A percentile compares a stretch with the other conserved stretches of the same genome.
Conservation (phyloP, 2,329 filamentous ascomycete species). For the Clonostachys chloroleuca region DNA sequence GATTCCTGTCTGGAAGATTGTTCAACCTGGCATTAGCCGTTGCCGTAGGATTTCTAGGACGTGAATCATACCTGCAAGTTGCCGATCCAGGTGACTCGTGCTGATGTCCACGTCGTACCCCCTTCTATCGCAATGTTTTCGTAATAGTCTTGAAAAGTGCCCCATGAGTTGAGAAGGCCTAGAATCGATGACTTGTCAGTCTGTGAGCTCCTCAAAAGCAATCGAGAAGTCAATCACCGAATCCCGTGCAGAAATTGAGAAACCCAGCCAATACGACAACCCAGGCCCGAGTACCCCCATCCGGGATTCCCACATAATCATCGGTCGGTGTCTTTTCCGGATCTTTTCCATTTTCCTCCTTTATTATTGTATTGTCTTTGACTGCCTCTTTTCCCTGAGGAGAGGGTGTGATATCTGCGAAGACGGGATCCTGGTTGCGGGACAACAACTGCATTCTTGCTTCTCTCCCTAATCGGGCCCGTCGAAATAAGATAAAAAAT, state of each 20-base stretch:
- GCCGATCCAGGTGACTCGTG: conserved; percentile 34
- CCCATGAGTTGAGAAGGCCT: conserved; percentile 37
- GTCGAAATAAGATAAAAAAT: no score
- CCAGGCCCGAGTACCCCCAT: conserved; percentile 20
- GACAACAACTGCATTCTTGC: no score
- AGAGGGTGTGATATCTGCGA: no score
- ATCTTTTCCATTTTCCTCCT: no score
- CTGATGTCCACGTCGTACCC: conserved; percentile 12
- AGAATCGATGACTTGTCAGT: not conserved
- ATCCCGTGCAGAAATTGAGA: conserved; percentile 15
- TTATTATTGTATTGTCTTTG: no score
- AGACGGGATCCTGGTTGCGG: no score
- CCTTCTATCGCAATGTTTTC: conserved; percentile 19
- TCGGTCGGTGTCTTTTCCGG: no score
- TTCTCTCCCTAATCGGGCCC: no score
- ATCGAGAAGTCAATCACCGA: conserved; percentile 12
- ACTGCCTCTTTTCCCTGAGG: no score
- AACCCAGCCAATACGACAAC: conserved; percentile 22
- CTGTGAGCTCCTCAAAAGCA: not conserved
- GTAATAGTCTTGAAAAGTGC: conserved; percentile 52
- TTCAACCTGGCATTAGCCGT: not conserved
- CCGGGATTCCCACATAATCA: not conserved
- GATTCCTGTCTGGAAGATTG: conserved; percentile 22
- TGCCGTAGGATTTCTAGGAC: not conserved
- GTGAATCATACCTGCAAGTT: conserved; percentile 12